A percentile compares a stretch with the other conserved stretches of the same genome.
phyloP scores from a whole-genome alignment of 441 rosid species.

The Gossypium aridum region DNA sequence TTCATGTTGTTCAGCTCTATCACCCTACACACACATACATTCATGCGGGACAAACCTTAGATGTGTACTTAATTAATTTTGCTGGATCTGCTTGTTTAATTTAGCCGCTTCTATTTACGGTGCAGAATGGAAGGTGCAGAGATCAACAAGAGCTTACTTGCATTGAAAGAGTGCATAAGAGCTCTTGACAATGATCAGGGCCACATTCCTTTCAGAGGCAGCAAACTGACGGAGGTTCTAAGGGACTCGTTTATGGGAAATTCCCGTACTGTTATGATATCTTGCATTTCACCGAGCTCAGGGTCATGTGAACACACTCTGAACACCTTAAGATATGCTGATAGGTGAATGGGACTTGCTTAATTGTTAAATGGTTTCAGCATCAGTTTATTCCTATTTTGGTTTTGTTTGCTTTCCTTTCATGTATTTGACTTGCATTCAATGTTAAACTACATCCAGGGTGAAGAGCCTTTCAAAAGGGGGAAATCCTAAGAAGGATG shows the following conservation, averaged over 20 bases:
- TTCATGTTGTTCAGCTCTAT: not conserved
- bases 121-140: conserved; percentile 99
- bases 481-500: conserved; percentile 76
- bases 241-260: conserved; percentile 97
- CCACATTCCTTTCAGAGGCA: conserved; percentile 98
- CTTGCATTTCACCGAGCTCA: conserved; percentile 95
- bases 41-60: not conserved
- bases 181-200: conserved; percentile 98
- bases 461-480: conserved; percentile 99
- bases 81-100: not conserved
- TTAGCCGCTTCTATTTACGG: conserved; percentile 5
- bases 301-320: conserved; percentile 99
- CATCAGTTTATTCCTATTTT: not conserved
- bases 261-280: conserved; percentile 96
- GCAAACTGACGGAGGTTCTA: conserved; percentile 94
- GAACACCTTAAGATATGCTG: conserved; percentile 93
- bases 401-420: not conserved
- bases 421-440: not conserved
- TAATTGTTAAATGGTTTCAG: not conserved
- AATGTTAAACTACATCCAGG: conserved; percentile 33
- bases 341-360: conserved; percentile 49
- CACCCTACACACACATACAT: not conserved
- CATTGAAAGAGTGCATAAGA: conserved; percentile 93
- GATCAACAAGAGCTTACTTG: conserved; percentile 97
- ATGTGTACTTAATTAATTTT: not conserved